Conservation (phyloP, 2,329 filamentous ascomycete species). For the Hypoxylon rubiginosum region DNA sequence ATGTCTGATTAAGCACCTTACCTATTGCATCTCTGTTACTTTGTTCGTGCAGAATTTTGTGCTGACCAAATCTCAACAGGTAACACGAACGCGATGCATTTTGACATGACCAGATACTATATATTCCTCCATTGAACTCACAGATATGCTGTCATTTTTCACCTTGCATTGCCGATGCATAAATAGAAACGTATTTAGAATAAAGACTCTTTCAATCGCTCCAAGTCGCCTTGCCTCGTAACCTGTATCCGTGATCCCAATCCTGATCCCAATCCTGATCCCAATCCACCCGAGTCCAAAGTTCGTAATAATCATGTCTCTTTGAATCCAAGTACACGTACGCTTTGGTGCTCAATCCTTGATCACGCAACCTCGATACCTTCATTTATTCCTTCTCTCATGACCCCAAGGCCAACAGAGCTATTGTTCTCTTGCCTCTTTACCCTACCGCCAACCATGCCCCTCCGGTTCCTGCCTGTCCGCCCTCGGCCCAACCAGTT, state of each 20-base stretch:
- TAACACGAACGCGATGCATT: not conserved
- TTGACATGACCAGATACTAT: not conserved
- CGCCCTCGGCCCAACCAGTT: constrained; percentile 95
- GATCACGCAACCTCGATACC: constrained; percentile 47
- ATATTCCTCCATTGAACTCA: too few relatives aligned
- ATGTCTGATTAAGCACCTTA: constrained; percentile 71
- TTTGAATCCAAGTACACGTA: not conserved
- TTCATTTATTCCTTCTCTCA: constrained; percentile 46
- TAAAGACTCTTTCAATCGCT: constrained; percentile 10
- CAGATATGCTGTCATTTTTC: too few relatives aligned
- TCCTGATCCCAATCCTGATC: constrained; percentile 1
- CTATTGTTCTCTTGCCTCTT: constrained; percentile 57
- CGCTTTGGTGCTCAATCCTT: not conserved
- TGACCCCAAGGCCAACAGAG: constrained; percentile 32
- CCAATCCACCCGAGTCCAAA: too few relatives aligned
- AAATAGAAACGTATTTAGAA: constrained; percentile 2
- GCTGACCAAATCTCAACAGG: constrained; percentile 29
- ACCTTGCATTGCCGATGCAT: not conserved
- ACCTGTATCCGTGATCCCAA: constrained; percentile 3
- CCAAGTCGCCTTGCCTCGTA: constrained; percentile 19
- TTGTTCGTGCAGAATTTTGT: not conserved
- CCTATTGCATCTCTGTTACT: not conserved
- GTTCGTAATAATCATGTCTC: not conserved
- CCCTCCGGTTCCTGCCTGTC: constrained; percentile 88
- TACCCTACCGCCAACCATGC: constrained; percentile 82